Evolutionary conservation across 78 protist species (phyloP), one percentile per base, ranked within the genome.

Genomic region (Protostelium mycophagum): DNA sequence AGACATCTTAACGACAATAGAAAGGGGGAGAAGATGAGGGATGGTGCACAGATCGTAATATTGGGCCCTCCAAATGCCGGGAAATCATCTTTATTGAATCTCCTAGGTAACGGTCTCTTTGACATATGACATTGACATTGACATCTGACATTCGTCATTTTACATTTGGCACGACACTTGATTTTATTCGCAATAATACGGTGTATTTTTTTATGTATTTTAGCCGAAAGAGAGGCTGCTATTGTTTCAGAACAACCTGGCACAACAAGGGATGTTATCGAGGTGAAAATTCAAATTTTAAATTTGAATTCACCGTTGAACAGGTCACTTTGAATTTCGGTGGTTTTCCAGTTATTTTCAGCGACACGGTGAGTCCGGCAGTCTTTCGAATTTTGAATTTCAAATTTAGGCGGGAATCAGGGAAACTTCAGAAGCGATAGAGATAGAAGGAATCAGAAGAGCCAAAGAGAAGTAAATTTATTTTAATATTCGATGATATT

Each of bases 251-350:
- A 94, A 35, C 90, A 94, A 0, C 92, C 96, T 23, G 99, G 99
- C 83, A 98, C 99, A 0, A 98, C 99, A 1, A 90, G 99, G 34
- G 99, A 98, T 84, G 90, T 98, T 0, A 85, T 98, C 34, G 96
- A 95, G 83, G 97, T 97, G 28, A 1, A 87, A 51, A 25, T 16
- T 25, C 73, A 51, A 5, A 5, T n/a, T n/a, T n/a, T n/a, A n/a
- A n/a, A n/a, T 51, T 51, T 25, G 5, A 16, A 16, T 16, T 51
- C 73, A 51, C 16, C 16, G 73, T 51, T 25, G 73, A n/a, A 51
- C 16, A 51, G 73, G 73, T 51, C 73, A 51, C 73, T 16, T 38
- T 96, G 86, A 88, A 96, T 37, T 83, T 98, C 31, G 97, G 91
- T 28, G 98, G 99, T 29, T 95, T 83, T 36, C 97, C 98, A 0